Percentiles rank a stretch among this genome's conserved stretches.
Evolutionary conservation across 306 rosid genomes (phyloP).

Genomic region (Citrullus amarus): DNA sequence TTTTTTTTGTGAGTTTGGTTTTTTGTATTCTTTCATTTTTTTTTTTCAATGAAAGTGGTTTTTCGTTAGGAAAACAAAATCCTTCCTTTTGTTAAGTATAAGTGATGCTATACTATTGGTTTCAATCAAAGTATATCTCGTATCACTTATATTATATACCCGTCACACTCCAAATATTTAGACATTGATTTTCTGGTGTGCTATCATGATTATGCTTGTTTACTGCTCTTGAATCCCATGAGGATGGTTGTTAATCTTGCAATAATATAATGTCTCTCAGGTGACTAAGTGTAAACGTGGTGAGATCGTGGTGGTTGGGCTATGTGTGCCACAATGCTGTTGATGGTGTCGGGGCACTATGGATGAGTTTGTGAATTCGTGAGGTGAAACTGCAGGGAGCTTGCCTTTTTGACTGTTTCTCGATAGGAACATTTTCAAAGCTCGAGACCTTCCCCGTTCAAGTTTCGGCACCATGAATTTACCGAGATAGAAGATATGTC

Average conservation of each 20-base stretch:
- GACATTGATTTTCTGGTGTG: neutral
- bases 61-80: no score
- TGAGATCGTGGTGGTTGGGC: conserved; percentile 45
- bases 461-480: conserved; percentile 52
- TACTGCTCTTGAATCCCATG: neutral
- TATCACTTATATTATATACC: no score
- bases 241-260: neutral
- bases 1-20: no score
- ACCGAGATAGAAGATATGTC: conserved; percentile 46
- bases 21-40: no score
- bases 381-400: conserved; percentile 55
- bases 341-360: conserved; percentile 53
- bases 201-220: neutral
- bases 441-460: conserved; percentile 43
- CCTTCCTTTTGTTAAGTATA: no score
- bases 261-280: conserved; percentile 16
- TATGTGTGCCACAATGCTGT: conserved; percentile 41
- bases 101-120: neutral
- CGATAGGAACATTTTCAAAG: conserved; percentile 48
- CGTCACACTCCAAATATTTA: no score
- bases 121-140: neutral
- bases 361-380: conserved; percentile 47
- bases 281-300: conserved; percentile 72
- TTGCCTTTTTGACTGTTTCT: conserved; percentile 44
- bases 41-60: no score